These are phyloP conservation scores for Aspergillus neoniger DNA, from an alignment of 2,329 filamentous ascomycete species.

Conservation along the genomic window DNA sequence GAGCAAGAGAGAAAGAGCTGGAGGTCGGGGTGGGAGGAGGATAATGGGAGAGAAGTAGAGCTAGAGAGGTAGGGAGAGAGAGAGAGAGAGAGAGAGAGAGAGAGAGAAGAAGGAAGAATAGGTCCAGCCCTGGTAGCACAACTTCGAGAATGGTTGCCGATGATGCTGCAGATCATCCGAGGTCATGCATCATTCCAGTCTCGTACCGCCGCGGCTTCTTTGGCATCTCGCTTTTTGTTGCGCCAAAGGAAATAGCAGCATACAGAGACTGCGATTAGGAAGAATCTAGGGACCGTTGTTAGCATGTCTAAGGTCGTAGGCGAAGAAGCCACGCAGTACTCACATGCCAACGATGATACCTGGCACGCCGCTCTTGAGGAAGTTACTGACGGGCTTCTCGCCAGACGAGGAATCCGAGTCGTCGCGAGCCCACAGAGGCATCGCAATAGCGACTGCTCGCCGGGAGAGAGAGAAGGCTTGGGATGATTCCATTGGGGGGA, in stretches of 20 bases:
- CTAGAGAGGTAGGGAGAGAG: no score
- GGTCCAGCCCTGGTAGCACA: neutral
- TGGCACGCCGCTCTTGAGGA: constrained; percentile 22
- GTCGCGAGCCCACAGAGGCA: constrained; percentile 1
- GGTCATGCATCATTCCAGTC: constrained; percentile 16
- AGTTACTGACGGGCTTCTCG: constrained; percentile 21
- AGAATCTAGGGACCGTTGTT: constrained; percentile 10
- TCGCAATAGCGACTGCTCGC: neutral
- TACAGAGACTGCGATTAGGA: constrained; percentile 12
- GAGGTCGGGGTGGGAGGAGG: no score
- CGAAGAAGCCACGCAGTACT: neutral
- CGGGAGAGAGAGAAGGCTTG: neutral
- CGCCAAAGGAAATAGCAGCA: constrained; percentile 20
- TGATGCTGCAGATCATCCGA: neutral
- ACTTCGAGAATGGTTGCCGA: neutral
- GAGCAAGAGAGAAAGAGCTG: no score
- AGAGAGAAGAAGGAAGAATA: neutral
- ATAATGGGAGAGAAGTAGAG: neutral
- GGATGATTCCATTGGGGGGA: neutral
- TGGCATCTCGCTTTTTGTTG: constrained; percentile 20
- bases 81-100: neutral
- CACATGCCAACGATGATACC: constrained; percentile 21
- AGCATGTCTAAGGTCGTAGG: neutral
- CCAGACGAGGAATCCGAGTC: neutral
- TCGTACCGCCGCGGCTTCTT: constrained; percentile 14